Percentiles rank a stretch among this genome's conserved stretches.
Evolutionary conservation across 768 basidiomycete species (phyloP).

Genomic region (Phylloporus sp.): DNA sequence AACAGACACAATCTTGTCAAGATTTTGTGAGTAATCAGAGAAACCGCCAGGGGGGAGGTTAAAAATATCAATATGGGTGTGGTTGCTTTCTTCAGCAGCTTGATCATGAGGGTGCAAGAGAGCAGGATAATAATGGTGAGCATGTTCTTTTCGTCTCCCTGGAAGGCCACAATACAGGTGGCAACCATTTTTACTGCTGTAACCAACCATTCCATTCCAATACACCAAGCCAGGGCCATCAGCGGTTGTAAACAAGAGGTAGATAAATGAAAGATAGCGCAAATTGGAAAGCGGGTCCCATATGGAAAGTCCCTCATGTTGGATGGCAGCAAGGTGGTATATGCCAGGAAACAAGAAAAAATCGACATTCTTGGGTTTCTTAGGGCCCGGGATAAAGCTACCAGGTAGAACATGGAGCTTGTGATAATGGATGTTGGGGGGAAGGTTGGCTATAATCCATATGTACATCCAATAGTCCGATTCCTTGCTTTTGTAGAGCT

Average conservation of each 20-base stretch:
- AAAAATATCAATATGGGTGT: slow-evolving; percentile 28
- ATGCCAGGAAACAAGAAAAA: slow-evolving; percentile 4
- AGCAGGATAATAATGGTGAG: slow-evolving; percentile 32
- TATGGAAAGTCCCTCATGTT: neutral
- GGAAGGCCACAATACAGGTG: slow-evolving; percentile 26
- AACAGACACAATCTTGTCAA: neutral
- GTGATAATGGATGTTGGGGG: too few species aligned
- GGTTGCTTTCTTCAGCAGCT: slow-evolving; percentile 22
- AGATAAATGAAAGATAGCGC: neutral
- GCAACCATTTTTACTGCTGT: slow-evolving; percentile 34
- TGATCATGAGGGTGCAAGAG: slow-evolving; percentile 26
- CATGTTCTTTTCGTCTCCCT: slow-evolving; percentile 19
- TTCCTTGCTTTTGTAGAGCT: slow-evolving; percentile 28
- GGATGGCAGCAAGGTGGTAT: neutral
- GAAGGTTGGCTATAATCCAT: slow-evolving; percentile 27
- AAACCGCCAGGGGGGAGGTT: slow-evolving; percentile 6
- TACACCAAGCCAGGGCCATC: slow-evolving; percentile 27
- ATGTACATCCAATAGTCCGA: slow-evolving; percentile 30
- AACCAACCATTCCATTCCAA: slow-evolving; percentile 34
- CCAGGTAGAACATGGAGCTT: neutral
- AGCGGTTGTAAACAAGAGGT: slow-evolving; percentile 12
- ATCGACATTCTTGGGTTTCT: slow-evolving; percentile 1
- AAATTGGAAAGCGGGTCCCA: neutral
- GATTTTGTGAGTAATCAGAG: neutral
- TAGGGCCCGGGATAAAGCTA: neutral